phyloP scores from a whole-genome alignment of 441 rosid species.

The Bruguiera hainesii region DNA sequence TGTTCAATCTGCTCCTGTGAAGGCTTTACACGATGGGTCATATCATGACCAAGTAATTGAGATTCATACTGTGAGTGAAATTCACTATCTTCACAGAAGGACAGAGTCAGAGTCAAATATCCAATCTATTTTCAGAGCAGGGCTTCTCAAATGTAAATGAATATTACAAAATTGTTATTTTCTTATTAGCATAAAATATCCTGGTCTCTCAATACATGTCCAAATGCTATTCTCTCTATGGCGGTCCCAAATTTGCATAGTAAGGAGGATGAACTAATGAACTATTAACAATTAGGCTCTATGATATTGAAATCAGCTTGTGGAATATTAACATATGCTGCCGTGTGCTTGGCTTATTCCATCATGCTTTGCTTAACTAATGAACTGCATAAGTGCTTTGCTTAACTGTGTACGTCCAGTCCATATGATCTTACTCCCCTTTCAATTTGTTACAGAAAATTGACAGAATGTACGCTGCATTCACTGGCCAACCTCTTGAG shows the following conservation, averaged over 20 bases:
- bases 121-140: not conserved
- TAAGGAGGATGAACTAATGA: too few relatives aligned
- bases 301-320: not conserved
- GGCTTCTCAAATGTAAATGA: constrained; percentile 1
- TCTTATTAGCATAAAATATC: too few relatives aligned
- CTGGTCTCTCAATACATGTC: too few relatives aligned
- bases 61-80: too few relatives aligned
- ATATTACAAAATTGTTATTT: not conserved
- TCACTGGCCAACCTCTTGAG: constrained; percentile 87
- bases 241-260: too few relatives aligned
- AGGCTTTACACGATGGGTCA: too few relatives aligned
- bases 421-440: constrained; percentile 6
- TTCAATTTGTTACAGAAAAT: constrained; percentile 60
- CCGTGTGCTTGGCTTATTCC: not conserved
- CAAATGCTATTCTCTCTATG: not conserved
- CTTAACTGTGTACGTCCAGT: not conserved
- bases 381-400: not conserved
- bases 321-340: not conserved
- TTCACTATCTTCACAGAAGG: not conserved
- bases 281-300: not conserved
- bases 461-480: constrained; percentile 76
- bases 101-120: not conserved
- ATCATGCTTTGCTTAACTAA: not conserved
- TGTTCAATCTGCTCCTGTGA: not conserved
- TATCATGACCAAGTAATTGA: too few relatives aligned